These are phyloP conservation scores for Halophytophthora batemanensis DNA, from an alignment of 352 stramenopile genomes.

Conservation along the genomic window DNA sequence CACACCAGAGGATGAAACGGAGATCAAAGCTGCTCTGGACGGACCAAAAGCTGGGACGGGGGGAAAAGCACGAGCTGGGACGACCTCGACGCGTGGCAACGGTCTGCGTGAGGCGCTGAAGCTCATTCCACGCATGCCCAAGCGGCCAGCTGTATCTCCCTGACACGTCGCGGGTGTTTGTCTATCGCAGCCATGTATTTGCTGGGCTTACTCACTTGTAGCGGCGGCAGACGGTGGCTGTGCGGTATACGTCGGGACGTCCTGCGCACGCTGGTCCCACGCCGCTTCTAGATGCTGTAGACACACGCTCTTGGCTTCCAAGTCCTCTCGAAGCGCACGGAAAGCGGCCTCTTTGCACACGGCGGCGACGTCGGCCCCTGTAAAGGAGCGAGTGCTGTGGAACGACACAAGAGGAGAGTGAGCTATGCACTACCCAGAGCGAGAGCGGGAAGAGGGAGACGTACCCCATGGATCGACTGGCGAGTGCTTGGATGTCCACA, in stretches of 20 bases:
- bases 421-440: slow-evolving; percentile 1
- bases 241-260: slow-evolving; percentile 11
- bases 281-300: slow-evolving; percentile 46
- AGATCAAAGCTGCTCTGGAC: slow-evolving; percentile 6
- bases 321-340: slow-evolving; percentile 62
- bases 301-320: slow-evolving; percentile 31
- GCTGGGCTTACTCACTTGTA: neutral
- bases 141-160: slow-evolving; percentile 18
- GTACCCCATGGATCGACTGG: slow-evolving; percentile 37
- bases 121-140: slow-evolving; percentile 18
- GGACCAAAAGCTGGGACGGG: slow-evolving; percentile 18
- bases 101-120: slow-evolving; percentile 31
- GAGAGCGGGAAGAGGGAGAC: slow-evolving; percentile 1
- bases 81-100: slow-evolving; percentile 22
- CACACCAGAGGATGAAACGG: slow-evolving; percentile 2
- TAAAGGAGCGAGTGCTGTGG: slow-evolving; percentile 36
- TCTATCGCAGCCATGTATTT: slow-evolving; percentile 2
- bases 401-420: slow-evolving; percentile 6
- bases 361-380: slow-evolving; percentile 60
- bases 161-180: slow-evolving; percentile 5
- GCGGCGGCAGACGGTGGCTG: slow-evolving; percentile 2
- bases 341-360: slow-evolving; percentile 83
- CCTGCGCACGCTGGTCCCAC: slow-evolving; percentile 38
- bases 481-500: slow-evolving; percentile 47
- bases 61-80: too few relatives aligned